These are phyloP conservation scores for Arabidopsis arenosa DNA, from an alignment of 345 rosid genomes.

Conservation along the genomic window DNA sequence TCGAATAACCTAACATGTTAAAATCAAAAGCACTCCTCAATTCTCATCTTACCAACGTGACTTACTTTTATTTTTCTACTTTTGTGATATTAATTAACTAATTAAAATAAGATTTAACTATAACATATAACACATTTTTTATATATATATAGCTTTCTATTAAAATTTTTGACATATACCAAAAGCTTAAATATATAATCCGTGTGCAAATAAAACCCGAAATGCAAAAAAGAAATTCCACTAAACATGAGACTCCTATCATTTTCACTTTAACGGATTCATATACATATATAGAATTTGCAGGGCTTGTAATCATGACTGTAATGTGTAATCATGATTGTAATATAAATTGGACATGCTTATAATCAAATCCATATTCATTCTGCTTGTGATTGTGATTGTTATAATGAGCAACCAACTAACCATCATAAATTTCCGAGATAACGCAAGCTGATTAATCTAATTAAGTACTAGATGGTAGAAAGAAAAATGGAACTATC, in stretches of 20 bases:
- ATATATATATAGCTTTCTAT: neutral
- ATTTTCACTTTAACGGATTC: conserved; percentile 22
- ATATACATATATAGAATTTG: neutral
- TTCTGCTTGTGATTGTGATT: neutral
- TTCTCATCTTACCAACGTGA: conserved; percentile 26
- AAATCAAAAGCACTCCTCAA: conserved; percentile 18
- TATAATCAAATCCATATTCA: neutral
- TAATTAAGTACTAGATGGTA: neutral
- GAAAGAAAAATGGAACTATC: neutral
- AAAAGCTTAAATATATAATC: neutral
- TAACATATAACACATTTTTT: neutral
- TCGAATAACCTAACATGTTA: conserved; percentile 33
- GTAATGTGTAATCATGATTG: neutral
- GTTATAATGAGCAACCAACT: neutral
- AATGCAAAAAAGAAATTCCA: conserved; percentile 25
- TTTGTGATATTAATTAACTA: conserved; percentile 4
- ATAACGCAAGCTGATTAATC: neutral
- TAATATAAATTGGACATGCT: neutral
- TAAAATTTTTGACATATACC: neutral
- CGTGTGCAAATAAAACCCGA: conserved; percentile 27
- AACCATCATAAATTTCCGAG: neutral
- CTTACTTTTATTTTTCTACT: conserved; percentile 6
- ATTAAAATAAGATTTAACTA: neutral
- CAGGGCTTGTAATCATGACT: neutral
- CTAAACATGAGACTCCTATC: conserved; percentile 10